A percentile compares a stretch with the other conserved stretches of the same genome.
phyloP scores from a whole-genome alignment of 2,329 filamentous ascomycete genomes.

The Trichophyton equinum region DNA sequence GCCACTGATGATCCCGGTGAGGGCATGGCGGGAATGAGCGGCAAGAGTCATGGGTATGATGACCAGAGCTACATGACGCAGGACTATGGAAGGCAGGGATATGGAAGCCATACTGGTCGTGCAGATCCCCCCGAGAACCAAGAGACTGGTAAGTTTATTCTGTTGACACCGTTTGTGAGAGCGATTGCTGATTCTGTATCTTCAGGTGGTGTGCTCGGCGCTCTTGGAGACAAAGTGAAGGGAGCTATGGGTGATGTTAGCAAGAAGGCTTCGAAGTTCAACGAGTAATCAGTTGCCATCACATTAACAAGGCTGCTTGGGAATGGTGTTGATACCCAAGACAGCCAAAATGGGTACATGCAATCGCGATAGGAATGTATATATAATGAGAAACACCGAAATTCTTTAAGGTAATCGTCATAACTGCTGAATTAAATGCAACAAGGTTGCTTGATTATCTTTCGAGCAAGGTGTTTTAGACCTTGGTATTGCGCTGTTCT shows the following conservation, averaged over 20 bases:
- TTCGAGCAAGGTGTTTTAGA: not conserved
- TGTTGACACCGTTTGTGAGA: not conserved
- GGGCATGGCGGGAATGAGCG: not conserved
- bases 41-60: not conserved
- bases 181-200: not conserved
- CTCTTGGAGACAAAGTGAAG: constrained; percentile 9
- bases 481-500: not conserved
- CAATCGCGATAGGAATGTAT: not conserved
- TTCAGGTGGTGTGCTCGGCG: constrained; percentile 3
- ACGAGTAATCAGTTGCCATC: not conserved
- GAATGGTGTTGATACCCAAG: not conserved
- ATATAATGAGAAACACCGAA: not conserved
- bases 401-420: not conserved
- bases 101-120: not conserved
- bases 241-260: constrained; percentile 1
- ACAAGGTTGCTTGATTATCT: not conserved
- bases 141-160: not conserved
- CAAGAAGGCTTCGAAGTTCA: not conserved
- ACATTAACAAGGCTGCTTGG: not conserved
- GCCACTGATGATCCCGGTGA: constrained; percentile 2
- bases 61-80: not conserved
- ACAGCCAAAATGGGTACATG: too few species aligned
- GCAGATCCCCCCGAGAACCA: not conserved
- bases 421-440: not conserved
- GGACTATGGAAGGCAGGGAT: not conserved